phyloP scores from a whole-genome alignment of 495 filamentous ascomycete species.

The Neurospora sublineolata region DNA sequence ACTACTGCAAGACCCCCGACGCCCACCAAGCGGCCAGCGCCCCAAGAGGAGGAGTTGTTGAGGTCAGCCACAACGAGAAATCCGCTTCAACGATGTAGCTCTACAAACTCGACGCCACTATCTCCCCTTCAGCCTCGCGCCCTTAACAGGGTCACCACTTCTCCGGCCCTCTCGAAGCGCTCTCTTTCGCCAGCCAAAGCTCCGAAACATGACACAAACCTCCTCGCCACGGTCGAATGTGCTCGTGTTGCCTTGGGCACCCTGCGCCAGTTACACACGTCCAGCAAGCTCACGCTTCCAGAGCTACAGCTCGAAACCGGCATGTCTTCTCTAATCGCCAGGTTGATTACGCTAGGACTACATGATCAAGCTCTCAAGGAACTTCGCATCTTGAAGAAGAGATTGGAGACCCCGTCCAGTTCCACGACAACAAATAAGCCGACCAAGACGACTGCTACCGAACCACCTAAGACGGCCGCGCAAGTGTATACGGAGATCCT shows the following conservation, averaged over 20 bases:
- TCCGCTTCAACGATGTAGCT: slow-evolving; percentile 33
- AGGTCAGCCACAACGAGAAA: slow-evolving; percentile 26
- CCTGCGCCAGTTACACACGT: slow-evolving; percentile 47
- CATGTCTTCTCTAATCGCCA: slow-evolving; percentile 63
- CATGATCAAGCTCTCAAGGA: slow-evolving; percentile 71
- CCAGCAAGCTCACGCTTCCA: slow-evolving; percentile 37
- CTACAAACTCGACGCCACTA: slow-evolving; percentile 34
- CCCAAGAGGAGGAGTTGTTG: slow-evolving; percentile 18
- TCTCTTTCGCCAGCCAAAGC: slow-evolving; percentile 13
- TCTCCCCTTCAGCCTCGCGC: slow-evolving; percentile 41
- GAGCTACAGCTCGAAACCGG: slow-evolving; percentile 74
- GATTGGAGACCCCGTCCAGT: slow-evolving; percentile 35
- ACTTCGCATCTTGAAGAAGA: slow-evolving; percentile 54
- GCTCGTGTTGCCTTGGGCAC: slow-evolving; percentile 60
- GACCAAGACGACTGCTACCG: slow-evolving; percentile 7
- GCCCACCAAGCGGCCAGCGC: slow-evolving; percentile 13
- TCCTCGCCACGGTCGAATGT: slow-evolving; percentile 55
- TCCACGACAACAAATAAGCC: slow-evolving; percentile 19
- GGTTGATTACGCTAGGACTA: slow-evolving; percentile 58
- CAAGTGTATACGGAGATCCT: slow-evolving; percentile 51
- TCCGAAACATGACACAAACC: slow-evolving; percentile 19
- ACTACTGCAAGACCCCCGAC: slow-evolving; percentile 12
- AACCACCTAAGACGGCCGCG: slow-evolving; percentile 23
- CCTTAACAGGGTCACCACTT: slow-evolving; percentile 40
- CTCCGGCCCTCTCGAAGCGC: slow-evolving; percentile 28